Conservation (phyloP, 2,329 filamentous ascomycete genomes). For the Penicillium sp. region DNA sequence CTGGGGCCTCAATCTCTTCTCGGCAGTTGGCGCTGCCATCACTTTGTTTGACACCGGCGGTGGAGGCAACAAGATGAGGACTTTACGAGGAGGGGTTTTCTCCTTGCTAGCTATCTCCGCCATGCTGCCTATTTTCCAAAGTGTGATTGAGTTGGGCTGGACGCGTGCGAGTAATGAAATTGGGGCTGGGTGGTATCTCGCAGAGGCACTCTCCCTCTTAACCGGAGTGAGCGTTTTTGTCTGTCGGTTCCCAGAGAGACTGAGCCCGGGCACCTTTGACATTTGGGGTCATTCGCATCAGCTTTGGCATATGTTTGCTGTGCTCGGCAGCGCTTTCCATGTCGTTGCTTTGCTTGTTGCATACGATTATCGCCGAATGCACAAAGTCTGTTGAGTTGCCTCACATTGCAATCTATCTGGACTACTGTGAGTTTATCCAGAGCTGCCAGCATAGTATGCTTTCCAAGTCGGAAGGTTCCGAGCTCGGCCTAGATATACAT, state of each 20-base stretch:
- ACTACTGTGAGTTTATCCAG: neutral
- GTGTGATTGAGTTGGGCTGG: conserved; percentile 20
- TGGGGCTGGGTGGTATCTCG: conserved; percentile 10
- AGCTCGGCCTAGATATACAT: too few relatives aligned
- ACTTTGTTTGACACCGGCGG: conserved; percentile 24
- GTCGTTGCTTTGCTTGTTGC: conserved; percentile 6
- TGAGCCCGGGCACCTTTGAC: conserved; percentile 11
- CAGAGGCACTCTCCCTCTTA: conserved; percentile 7
- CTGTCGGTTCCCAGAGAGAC: conserved; percentile 9
- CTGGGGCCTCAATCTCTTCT: conserved; percentile 17
- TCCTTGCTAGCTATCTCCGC: conserved; percentile 21
- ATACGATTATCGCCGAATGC: neutral
- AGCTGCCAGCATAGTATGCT: too few relatives aligned
- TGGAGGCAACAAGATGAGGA: conserved; percentile 20
- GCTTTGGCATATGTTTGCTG: conserved; percentile 11
- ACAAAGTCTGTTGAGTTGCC: neutral
- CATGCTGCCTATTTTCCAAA: conserved; percentile 24
- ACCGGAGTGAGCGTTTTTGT: conserved; percentile 8
- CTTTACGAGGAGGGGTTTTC: conserved; percentile 21
- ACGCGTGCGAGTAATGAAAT: conserved; percentile 5
- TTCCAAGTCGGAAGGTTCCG: too few relatives aligned
- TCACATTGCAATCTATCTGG: neutral
- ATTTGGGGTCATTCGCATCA: conserved; percentile 14
- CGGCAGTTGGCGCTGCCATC: conserved; percentile 9
- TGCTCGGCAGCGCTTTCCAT: conserved; percentile 9